A percentile compares a stretch with the other conserved stretches of the same genome.
phyloP scores from a whole-genome alignment of 305 asterid species.

The Fraxinus velutina region DNA sequence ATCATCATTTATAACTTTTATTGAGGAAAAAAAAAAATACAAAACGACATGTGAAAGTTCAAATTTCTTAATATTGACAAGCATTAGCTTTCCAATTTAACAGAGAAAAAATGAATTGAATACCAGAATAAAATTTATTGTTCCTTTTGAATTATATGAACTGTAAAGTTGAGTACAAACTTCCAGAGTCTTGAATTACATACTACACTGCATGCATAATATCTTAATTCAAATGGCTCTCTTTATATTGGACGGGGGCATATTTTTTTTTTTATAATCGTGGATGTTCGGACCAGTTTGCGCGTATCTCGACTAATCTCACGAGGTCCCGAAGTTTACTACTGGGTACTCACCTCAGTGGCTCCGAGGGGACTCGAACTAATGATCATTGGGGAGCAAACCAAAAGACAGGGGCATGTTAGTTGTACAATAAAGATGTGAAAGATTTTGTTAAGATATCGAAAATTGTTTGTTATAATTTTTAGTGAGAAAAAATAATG shows the following conservation, averaged over 20 bases:
- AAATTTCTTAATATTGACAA: not conserved
- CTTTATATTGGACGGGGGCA: too few species aligned
- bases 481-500: not conserved
- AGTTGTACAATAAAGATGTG: not conserved
- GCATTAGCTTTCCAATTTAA: not conserved
- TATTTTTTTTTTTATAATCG: too few species aligned
- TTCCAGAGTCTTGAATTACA: not conserved
- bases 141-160: not conserved
- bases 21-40: not conserved
- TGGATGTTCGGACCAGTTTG: too few species aligned
- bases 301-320: too few species aligned
- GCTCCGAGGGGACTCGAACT: too few species aligned
- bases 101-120: not conserved
- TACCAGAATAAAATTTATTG: not conserved
- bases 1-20: not conserved
- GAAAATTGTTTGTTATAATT: not conserved
- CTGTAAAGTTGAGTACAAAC: not conserved
- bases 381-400: too few species aligned
- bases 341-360: too few species aligned
- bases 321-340: too few species aligned
- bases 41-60: not conserved
- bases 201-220: not conserved
- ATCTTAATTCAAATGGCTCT: not conserved
- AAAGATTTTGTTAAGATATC: too few species aligned
- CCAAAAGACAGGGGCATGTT: not conserved